Evolutionary conservation across 2,329 filamentous ascomycete species (phyloP).

Genomic region (Orbilia brochopaga): DNA sequence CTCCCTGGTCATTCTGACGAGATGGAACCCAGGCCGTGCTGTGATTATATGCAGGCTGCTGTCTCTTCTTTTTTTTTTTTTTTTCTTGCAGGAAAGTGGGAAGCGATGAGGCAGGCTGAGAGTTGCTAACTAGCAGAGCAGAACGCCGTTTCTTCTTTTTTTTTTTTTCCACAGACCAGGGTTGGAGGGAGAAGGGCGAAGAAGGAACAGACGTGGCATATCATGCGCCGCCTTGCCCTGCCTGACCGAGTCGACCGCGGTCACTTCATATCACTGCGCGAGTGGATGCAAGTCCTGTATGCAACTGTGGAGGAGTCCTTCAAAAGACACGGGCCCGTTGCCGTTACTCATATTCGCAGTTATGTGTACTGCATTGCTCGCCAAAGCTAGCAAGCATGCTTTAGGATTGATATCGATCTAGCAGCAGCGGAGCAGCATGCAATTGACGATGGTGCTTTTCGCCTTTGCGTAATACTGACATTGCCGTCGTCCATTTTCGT

Average conservation of each 20-base stretch:
- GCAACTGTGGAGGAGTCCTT: conserved; percentile 8
- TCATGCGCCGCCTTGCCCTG: conserved; percentile 17
- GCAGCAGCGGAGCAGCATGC: conserved; percentile 19
- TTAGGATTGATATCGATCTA: conserved; percentile 7
- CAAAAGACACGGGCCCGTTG: conserved; percentile 9
- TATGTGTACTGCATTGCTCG: background rate
- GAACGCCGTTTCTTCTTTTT: conserved; percentile 24
- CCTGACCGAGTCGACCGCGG: background rate
- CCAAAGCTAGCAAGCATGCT: background rate
- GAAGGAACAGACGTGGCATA: conserved; percentile 43
- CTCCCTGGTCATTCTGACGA: conserved; percentile 44
- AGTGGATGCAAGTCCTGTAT: no score
- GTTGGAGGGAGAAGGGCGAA: conserved; percentile 17
- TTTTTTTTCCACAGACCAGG: conserved; percentile 27
- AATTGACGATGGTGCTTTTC: conserved; percentile 12
- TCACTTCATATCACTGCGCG: no score
- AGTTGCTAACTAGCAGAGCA: conserved; percentile 27
- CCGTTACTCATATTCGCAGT: conserved; percentile 6
- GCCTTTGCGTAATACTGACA: conserved; percentile 31
- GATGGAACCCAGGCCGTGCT: conserved; percentile 49
- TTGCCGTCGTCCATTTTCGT: conserved; percentile 16
- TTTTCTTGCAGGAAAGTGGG: conserved; percentile 48
- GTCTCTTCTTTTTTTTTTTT: conserved; percentile 24
- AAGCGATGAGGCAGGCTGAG: conserved; percentile 51
- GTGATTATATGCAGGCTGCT: conserved; percentile 50